Percentiles rank a stretch among this genome's conserved stretches.
These are phyloP conservation scores for Massarina eburnea DNA, from an alignment of 2,329 filamentous ascomycete genomes.

Conservation along the genomic window DNA sequence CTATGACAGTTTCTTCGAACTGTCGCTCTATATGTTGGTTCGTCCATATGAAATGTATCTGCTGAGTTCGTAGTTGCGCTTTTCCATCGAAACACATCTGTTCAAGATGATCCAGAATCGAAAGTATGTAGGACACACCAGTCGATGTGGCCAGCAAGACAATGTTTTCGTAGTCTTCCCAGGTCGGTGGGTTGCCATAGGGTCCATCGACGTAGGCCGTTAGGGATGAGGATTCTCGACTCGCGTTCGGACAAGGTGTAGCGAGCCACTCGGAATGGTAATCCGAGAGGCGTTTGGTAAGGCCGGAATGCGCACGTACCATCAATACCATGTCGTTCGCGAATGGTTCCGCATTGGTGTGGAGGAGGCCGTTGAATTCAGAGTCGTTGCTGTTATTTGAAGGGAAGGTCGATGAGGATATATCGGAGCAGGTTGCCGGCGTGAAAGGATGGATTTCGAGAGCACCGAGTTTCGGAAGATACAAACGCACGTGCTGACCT, in stretches of 20 bases:
- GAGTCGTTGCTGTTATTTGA: slow-evolving; percentile 11
- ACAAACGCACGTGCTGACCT: slow-evolving; percentile 34
- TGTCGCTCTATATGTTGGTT: slow-evolving; percentile 26
- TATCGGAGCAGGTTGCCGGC: slow-evolving; percentile 27
- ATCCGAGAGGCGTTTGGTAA: slow-evolving; percentile 23
- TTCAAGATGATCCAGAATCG: slow-evolving; percentile 28
- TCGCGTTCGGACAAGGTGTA: slow-evolving; percentile 31
- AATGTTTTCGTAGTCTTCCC: slow-evolving; percentile 26
- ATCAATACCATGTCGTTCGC: slow-evolving; percentile 27
- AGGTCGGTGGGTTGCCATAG: slow-evolving; percentile 24
- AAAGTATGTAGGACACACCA: slow-evolving; percentile 27
- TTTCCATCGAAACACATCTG: slow-evolving; percentile 16
- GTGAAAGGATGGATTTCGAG: slow-evolving; percentile 34
- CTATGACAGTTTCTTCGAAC: slow-evolving; percentile 23
- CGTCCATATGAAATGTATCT: slow-evolving; percentile 25
- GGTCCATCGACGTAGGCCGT: slow-evolving; percentile 31
- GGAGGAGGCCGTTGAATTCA: slow-evolving; percentile 12
- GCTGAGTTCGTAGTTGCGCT: slow-evolving; percentile 7
- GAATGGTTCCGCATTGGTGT: background rate
- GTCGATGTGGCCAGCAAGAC: slow-evolving; percentile 26
- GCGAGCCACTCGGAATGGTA: slow-evolving; percentile 27
- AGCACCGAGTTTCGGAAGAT: slow-evolving; percentile 25
- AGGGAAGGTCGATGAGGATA: slow-evolving; percentile 5
- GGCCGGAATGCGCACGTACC: slow-evolving; percentile 20
- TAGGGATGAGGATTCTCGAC: slow-evolving; percentile 13